Conservation (phyloP, 805 yeast genomes). For the Wickerhamomyces silvicola region DNA sequence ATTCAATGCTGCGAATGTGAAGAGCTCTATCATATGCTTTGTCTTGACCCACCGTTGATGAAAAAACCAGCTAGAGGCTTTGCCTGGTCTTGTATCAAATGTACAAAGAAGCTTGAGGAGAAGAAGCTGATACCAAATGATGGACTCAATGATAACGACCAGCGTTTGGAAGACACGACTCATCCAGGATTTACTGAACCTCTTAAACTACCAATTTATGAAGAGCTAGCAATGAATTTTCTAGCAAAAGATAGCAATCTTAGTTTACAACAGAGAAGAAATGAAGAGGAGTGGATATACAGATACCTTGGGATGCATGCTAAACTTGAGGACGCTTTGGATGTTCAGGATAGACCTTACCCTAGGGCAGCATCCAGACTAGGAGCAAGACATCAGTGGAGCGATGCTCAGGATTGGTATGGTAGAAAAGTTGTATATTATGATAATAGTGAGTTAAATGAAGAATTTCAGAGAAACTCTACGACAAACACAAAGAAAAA, state of each 20-base stretch:
- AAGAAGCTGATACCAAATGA: slow-evolving; percentile 14
- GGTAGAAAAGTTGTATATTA: slow-evolving; percentile 63
- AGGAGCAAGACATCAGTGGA: slow-evolving; percentile 69
- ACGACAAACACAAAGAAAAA: slow-evolving; percentile 17
- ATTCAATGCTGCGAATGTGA: slow-evolving; percentile 77
- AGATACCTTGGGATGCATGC: slow-evolving; percentile 75
- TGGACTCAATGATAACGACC: slow-evolving; percentile 5
- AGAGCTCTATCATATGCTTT: slow-evolving; percentile 66
- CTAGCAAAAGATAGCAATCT: slow-evolving; percentile 37
- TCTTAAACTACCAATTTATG: slow-evolving; percentile 42
- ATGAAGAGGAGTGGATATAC: slow-evolving; percentile 73
- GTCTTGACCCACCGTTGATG: slow-evolving; percentile 78
- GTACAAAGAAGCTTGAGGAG: slow-evolving; percentile 44
- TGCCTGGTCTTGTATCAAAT: slow-evolving; percentile 83
- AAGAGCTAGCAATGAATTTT: slow-evolving; percentile 49
- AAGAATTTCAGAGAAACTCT: slow-evolving; percentile 13
- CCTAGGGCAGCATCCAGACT: slow-evolving; percentile 75
- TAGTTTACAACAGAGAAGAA: slow-evolving; percentile 41
- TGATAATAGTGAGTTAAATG: slow-evolving; percentile 29
- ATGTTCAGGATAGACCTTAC: slow-evolving; percentile 69
- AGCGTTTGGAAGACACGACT: background rate
- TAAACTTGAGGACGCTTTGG: slow-evolving; percentile 68
- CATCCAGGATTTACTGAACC: background rate
- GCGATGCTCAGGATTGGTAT: slow-evolving; percentile 58
- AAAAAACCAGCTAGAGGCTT: slow-evolving; percentile 82